Conservation (phyloP, 2,329 filamentous ascomycete genomes). For the Sporothrix curviconia region DNA sequence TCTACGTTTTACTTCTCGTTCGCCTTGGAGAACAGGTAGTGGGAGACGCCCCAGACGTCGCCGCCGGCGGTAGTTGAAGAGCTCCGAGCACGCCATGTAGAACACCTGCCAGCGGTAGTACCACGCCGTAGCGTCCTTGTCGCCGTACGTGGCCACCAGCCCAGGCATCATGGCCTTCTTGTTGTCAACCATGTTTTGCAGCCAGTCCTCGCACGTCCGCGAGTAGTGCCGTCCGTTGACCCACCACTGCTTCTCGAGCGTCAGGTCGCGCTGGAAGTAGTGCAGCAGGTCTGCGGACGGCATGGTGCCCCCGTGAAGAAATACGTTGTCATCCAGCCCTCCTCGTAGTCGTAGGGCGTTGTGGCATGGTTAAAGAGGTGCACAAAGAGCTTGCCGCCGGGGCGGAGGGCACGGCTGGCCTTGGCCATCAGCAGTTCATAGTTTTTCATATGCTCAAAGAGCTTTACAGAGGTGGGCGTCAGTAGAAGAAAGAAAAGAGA, state of each 20-base stretch:
- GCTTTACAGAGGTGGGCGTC: too few relatives aligned
- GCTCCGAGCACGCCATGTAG: constrained; percentile 63
- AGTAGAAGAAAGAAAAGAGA: neutral
- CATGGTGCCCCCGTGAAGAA: constrained; percentile 74
- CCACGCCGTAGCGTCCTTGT: constrained; percentile 53
- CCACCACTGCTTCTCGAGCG: constrained; percentile 61
- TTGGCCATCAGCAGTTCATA: constrained; percentile 62
- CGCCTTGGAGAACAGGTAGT: constrained; percentile 60
- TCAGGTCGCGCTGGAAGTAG: constrained; percentile 59
- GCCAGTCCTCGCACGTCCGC: constrained; percentile 64
- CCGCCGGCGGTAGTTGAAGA: constrained; percentile 61
- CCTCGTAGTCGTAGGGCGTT: constrained; percentile 64
- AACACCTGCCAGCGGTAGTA: constrained; percentile 68
- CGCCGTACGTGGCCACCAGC: constrained; percentile 58
- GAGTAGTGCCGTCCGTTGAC: constrained; percentile 62
- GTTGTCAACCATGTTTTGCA: constrained; percentile 51
- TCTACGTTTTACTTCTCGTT: neutral
- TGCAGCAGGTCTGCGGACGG: constrained; percentile 58
- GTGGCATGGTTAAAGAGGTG: constrained; percentile 60
- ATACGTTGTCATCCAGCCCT: constrained; percentile 67
- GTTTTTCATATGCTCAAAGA: constrained; percentile 75
- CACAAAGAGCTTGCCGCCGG: constrained; percentile 60
- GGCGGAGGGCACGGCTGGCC: constrained; percentile 51
- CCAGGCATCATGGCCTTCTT: constrained; percentile 58
- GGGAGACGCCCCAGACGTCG: constrained; percentile 61